phyloP scores from a whole-genome alignment of 1,284 basidiomycete species.

The Jaminaea rosea region DNA sequence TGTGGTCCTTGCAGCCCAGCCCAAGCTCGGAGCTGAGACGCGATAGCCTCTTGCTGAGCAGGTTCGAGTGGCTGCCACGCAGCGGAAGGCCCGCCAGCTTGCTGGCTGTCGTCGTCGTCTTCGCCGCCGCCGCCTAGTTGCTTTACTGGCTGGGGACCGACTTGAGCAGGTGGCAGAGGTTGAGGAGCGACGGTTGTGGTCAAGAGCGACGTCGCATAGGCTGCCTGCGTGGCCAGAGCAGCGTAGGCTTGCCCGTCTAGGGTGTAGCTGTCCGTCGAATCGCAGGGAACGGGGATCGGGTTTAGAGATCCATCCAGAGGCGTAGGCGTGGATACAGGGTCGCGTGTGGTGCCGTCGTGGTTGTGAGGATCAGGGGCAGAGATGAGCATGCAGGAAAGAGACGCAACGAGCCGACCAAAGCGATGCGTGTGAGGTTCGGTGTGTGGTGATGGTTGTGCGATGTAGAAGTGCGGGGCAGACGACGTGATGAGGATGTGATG shows the following conservation, averaged over 20 bases:
- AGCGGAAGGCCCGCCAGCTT: constrained; percentile 2
- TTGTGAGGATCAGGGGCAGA: too few relatives aligned
- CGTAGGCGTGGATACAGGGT: too few relatives aligned
- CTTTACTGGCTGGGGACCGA: neutral
- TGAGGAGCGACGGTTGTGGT: constrained; percentile 30
- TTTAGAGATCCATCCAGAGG: too few relatives aligned
- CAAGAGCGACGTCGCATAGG: constrained; percentile 34
- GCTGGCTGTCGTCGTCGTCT: neutral
- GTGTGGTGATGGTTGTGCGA: too few relatives aligned
- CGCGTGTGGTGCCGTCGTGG: too few relatives aligned
- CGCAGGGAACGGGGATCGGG: too few relatives aligned
- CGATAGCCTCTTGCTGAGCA: constrained; percentile 24
- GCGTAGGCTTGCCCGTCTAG: constrained; percentile 26
- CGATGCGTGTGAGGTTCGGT: too few relatives aligned
- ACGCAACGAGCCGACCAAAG: too few relatives aligned
- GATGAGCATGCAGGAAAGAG: too few relatives aligned
- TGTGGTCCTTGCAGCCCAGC: constrained; percentile 40
- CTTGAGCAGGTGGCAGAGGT: neutral
- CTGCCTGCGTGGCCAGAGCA: constrained; percentile 34
- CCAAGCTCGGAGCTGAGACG: constrained; percentile 30
- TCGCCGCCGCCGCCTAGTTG: constrained; percentile 7
- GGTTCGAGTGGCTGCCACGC: constrained; percentile 12
- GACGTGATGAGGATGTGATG: too few relatives aligned
- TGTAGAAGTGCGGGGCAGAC: too few relatives aligned
- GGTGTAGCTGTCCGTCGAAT: constrained; percentile 2